Conservation (phyloP, 129 eudicot species). For the Lactuca saligna region DNA sequence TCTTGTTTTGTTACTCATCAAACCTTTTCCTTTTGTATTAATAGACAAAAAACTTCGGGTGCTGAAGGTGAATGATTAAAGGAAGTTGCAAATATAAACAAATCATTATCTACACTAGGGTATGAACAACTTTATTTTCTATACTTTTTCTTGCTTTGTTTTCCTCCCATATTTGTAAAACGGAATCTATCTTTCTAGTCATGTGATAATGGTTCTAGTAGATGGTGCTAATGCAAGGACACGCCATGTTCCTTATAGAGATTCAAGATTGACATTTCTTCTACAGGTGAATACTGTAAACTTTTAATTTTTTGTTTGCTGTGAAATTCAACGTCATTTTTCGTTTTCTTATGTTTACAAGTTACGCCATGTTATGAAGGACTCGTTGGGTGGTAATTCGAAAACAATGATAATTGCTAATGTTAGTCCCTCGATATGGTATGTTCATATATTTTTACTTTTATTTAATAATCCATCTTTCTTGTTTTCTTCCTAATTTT, state of each 20-base stretch:
- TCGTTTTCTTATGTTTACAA: neutral
- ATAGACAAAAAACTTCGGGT: constrained; percentile 92
- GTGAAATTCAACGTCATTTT: neutral
- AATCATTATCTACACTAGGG: constrained; percentile 90
- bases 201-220: constrained; percentile 93
- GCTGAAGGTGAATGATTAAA: constrained; percentile 96
- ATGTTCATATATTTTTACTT: no score
- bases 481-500: no score
- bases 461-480: no score
- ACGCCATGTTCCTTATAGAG: no score
- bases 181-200: constrained; percentile 44
- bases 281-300: no score
- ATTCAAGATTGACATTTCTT: no score
- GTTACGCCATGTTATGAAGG: constrained; percentile 52
- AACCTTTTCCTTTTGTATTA: no score
- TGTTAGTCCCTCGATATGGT: no score
- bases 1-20: no score
- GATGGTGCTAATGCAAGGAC: constrained; percentile 82
- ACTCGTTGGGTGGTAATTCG: no score
- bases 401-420: no score
- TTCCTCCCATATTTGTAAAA: constrained; percentile 1
- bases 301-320: neutral
- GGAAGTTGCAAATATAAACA: constrained; percentile 94
- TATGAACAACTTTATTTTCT: constrained; percentile 24
- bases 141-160: constrained; percentile 8